These are phyloP conservation scores for Lizonia empirigonia DNA, from an alignment of 2,329 filamentous ascomycete species.

Conservation along the genomic window DNA sequence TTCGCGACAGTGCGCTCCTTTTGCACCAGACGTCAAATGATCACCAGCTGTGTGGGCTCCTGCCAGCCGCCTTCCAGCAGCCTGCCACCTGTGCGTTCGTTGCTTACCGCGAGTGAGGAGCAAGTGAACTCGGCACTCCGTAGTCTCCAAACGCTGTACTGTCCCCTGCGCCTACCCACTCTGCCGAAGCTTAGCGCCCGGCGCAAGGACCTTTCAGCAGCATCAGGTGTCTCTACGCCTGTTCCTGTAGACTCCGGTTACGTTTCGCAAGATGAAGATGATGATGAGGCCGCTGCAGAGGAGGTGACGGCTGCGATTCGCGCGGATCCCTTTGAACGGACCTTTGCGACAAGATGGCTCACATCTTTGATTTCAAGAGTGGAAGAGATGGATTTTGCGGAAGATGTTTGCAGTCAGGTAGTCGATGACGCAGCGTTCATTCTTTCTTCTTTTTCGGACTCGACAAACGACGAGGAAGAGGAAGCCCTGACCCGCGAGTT, in stretches of 20 bases:
- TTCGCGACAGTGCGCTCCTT: slow-evolving; percentile 8
- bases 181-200: slow-evolving; percentile 19
- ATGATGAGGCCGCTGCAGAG: slow-evolving; percentile 26
- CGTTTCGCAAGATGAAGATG: slow-evolving; percentile 41
- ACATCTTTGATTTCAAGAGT: slow-evolving; percentile 38
- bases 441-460: slow-evolving; percentile 39
- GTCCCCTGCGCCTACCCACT: slow-evolving; percentile 40
- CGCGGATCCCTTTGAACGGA: slow-evolving; percentile 42
- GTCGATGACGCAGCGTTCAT: slow-evolving; percentile 44
- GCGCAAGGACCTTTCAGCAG: slow-evolving; percentile 22
- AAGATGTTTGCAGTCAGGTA: slow-evolving; percentile 30
- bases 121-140: slow-evolving; percentile 32
- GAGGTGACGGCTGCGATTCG: slow-evolving; percentile 38
- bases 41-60: slow-evolving; percentile 23
- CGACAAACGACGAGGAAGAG: slow-evolving; percentile 29
- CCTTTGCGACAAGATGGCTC: slow-evolving; percentile 41
- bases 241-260: slow-evolving; percentile 44
- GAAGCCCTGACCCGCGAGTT: slow-evolving; percentile 42
- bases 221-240: slow-evolving; percentile 24
- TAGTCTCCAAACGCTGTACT: slow-evolving; percentile 40
- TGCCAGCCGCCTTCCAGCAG: slow-evolving; percentile 45
- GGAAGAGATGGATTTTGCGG: slow-evolving; percentile 35
- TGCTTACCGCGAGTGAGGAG: slow-evolving; percentile 29
- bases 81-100: slow-evolving; percentile 34
- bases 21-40: slow-evolving; percentile 31